These are phyloP conservation scores for Oleoguttula mirabilis DNA, from an alignment of 495 filamentous ascomycete genomes.

Conservation along the genomic window DNA sequence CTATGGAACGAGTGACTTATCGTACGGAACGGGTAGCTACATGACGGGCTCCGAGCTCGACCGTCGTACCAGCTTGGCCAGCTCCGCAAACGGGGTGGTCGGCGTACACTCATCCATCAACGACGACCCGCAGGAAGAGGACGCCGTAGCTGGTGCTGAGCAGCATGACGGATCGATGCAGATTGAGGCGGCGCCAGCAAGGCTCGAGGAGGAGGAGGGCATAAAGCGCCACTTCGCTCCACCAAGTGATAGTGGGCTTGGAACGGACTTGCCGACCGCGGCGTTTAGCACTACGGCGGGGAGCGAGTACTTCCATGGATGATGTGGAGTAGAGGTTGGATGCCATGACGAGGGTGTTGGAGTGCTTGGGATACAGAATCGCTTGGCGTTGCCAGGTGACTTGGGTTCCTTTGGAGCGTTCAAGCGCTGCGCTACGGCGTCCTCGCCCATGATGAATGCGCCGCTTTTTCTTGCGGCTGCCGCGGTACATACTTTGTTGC, in stretches of 20 bases:
- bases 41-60: slow-evolving; percentile 25
- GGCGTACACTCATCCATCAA: slow-evolving; percentile 1
- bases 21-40: slow-evolving; percentile 36
- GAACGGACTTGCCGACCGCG: slow-evolving; percentile 30
- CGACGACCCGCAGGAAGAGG: slow-evolving; percentile 22
- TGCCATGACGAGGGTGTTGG: no score
- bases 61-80: slow-evolving; percentile 39
- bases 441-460: no score
- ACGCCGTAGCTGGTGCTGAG: neutral
- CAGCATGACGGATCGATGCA: neutral
- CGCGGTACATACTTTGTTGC: no score
- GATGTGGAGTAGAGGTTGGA: slow-evolving; percentile 23
- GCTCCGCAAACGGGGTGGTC: slow-evolving; percentile 11
- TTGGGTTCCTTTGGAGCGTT: no score
- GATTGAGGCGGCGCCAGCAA: slow-evolving; percentile 7
- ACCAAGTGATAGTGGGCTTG: slow-evolving; percentile 31
- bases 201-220: slow-evolving; percentile 5
- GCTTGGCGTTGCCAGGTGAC: no score
- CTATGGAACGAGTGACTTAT: slow-evolving; percentile 39
- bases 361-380: no score
- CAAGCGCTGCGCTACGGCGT: no score
- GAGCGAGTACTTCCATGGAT: slow-evolving; percentile 16
- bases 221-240: slow-evolving; percentile 18
- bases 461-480: no score
- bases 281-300: slow-evolving; percentile 13